Conservation (phyloP, 768 basidiomycete species). For the Macrocybe gigantea region DNA sequence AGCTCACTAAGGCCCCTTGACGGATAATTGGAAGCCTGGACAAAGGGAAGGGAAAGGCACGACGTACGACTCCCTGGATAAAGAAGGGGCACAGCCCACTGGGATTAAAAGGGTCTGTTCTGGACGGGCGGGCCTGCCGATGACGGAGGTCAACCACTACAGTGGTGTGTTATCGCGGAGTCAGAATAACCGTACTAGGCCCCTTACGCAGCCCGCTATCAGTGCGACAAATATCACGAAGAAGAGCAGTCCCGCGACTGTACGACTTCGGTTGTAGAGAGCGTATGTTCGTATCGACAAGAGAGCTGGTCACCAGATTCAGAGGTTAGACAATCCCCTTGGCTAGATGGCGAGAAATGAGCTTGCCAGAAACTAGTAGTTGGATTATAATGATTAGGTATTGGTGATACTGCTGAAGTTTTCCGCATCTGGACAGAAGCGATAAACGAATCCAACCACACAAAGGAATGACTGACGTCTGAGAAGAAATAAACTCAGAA, state of each 20-base stretch:
- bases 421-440: too few relatives aligned
- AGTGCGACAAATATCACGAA: conserved; percentile 15
- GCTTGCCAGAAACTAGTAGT: too few relatives aligned
- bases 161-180: neutral
- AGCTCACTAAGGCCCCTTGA: conserved; percentile 13
- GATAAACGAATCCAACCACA: too few relatives aligned
- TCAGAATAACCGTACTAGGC: too few relatives aligned
- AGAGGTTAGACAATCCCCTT: too few relatives aligned
- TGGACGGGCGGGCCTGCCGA: conserved; percentile 8
- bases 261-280: conserved; percentile 28
- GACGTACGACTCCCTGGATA: conserved; percentile 15
- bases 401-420: too few relatives aligned
- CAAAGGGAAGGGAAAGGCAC: neutral
- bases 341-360: too few relatives aligned
- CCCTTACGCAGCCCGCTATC: conserved; percentile 21
- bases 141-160: conserved; percentile 21
- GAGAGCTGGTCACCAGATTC: conserved; percentile 11
- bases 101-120: conserved; percentile 10
- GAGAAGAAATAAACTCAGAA: too few relatives aligned
- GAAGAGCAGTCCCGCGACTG: conserved; percentile 21
- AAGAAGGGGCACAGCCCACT: conserved; percentile 16
- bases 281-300: conserved; percentile 40
- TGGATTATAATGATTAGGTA: too few relatives aligned
- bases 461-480: too few relatives aligned
- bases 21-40: neutral